These are phyloP conservation scores for Calonectria fujianensis DNA, from an alignment of 2,329 filamentous ascomycete species.

Conservation along the genomic window DNA sequence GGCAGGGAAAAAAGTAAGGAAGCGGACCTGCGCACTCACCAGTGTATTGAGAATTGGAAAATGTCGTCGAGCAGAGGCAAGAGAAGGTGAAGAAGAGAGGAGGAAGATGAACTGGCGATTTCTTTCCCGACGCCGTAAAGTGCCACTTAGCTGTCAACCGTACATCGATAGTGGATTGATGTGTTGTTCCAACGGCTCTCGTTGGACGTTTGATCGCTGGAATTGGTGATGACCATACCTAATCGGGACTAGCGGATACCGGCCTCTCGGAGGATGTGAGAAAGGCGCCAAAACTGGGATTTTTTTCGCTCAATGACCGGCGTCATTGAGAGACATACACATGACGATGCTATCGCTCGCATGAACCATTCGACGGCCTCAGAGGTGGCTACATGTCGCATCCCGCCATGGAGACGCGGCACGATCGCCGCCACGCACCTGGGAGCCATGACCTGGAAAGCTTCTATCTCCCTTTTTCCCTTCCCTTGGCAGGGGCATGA, in stretches of 20 bases:
- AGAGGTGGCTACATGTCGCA: constrained; percentile 14
- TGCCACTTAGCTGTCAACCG: constrained; percentile 25
- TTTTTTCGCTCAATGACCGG: not conserved
- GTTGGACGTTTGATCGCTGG: constrained; percentile 38
- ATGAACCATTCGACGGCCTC: constrained; percentile 28
- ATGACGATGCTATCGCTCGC: constrained; percentile 1
- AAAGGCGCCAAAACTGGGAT: not conserved
- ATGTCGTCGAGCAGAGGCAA: not conserved
- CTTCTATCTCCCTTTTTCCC: not conserved
- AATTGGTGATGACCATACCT: constrained; percentile 15
- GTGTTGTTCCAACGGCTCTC: constrained; percentile 41
- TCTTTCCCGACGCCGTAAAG: constrained; percentile 14
- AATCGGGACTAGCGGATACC: constrained; percentile 25
- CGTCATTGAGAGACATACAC: not conserved
- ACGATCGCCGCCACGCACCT: constrained; percentile 14
- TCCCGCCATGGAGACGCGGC: constrained; percentile 1
- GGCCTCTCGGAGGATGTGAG: constrained; percentile 16
- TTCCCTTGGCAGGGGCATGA: constrained; percentile 13
- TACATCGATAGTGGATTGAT: constrained; percentile 39
- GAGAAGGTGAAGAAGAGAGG: constrained; percentile 2
- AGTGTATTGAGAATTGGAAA: not conserved
- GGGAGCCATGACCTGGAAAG: not conserved
- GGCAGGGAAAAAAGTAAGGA: not conserved
- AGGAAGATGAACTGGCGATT: not conserved
- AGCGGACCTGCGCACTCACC: not conserved